Conservation (phyloP, 495 filamentous ascomycete species). For the Penicillium angulare region DNA sequence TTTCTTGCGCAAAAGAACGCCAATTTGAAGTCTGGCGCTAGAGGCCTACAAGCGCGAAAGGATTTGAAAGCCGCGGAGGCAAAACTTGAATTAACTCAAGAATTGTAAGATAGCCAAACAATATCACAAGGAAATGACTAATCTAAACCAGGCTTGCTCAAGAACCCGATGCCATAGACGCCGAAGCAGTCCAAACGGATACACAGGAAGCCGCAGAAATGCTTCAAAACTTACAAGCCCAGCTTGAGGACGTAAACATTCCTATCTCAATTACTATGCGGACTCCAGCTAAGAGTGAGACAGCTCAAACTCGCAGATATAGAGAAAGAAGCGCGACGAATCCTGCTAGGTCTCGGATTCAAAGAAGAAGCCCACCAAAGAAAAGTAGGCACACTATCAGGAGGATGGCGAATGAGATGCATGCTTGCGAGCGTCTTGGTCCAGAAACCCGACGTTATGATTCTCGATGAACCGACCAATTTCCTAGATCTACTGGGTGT, state of each 20-base stretch:
- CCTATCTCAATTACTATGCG: too few species aligned
- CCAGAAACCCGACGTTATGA: conserved; percentile 71
- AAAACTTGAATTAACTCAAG: conserved; percentile 53
- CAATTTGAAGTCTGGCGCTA: conserved; percentile 65
- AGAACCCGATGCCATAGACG: conserved; percentile 50
- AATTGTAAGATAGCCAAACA: conserved; percentile 36
- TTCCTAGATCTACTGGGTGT: conserved; percentile 80
- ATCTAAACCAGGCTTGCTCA: conserved; percentile 47
- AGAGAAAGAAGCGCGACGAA: conserved; percentile 60
- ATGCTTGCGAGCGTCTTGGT: conserved; percentile 65
- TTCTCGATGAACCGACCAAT: conserved; percentile 87
- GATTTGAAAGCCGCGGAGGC: conserved; percentile 63
- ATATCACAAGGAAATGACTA: background rate
- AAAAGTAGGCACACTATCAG: conserved; percentile 63
- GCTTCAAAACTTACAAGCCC: conserved; percentile 60
- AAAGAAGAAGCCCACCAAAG: conserved; percentile 54
- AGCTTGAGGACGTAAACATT: conserved; percentile 44
- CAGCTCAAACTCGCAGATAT: conserved; percentile 44
- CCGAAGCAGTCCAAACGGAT: conserved; percentile 54
- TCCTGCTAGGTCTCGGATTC: conserved; percentile 72
- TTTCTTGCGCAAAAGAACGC: conserved; percentile 71
- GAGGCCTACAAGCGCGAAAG: conserved; percentile 71
- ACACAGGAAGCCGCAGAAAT: conserved; percentile 62
- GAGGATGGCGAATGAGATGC: conserved; percentile 77
- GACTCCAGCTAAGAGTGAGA: conserved; percentile 4